Base-by-base conservation (phyloP, 2,329 filamentous ascomycete species). In the Trichoderma aggressivum region DNA sequence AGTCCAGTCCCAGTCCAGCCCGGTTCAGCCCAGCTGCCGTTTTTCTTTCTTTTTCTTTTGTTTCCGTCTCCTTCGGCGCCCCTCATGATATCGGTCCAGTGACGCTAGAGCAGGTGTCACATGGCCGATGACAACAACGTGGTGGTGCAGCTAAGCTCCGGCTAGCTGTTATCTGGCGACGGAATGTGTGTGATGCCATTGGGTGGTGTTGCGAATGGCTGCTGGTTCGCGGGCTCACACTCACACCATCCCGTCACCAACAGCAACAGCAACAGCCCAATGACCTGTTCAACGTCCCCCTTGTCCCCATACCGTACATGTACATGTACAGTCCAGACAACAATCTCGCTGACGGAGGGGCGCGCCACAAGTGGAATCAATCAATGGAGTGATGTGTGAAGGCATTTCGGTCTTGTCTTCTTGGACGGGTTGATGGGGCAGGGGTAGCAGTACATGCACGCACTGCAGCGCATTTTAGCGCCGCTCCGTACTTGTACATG, bases 51-150 rank as follows among this genome's bases (percentile, higher is more conserved):
- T 3, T n/a, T 43, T 53, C 26, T 39, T 39, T n/a, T n/a, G n/a
- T n/a, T n/a, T 24, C 10, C 47, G 11, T 58, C 10, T n/a, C 26
- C 32, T n/a, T 28, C 55, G 18, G 18, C 55, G 43, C 43, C 43
- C 43, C 43, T 50, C 43, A 50, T 50, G 43, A 50, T 50, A 50
- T 32, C 6, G 12, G 21, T 53, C 47, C 47, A 53, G n/a, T 24
- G 43, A 58, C 73, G 68, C 72, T 72, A 73, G 63, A 58, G 63
- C 67, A 56, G 53, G 55, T 63, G 70, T 72, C 70, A 66, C 73
- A 72, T 74, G 70, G 71, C 56, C 66, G 50, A 26, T 71, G 71
- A 56, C 62, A 55, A 67, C 72, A 67, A 71, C 66, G 73, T 70
- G 64, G 63, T 72, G 70, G 67, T 72, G 71, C 68, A 70, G 70